Percentiles rank a stretch among this genome's conserved stretches.
Conservation (phyloP, 1,284 basidiomycete genomes). For the Caloboletus inedulis region DNA sequence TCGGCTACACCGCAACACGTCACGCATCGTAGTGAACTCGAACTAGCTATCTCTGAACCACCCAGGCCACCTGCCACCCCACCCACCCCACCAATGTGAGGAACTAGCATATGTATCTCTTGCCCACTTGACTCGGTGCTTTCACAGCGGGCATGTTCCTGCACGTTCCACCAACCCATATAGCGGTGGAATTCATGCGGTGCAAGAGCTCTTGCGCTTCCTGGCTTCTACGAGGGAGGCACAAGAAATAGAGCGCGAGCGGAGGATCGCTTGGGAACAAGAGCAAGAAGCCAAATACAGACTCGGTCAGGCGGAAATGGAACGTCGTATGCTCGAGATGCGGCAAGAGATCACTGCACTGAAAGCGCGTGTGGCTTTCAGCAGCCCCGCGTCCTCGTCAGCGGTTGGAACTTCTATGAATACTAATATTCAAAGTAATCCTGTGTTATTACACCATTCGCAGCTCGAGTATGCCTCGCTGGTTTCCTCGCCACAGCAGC, state of each 20-base stretch:
- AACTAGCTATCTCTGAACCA: conserved; percentile 53
- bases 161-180: conserved; percentile 19
- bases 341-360: conserved; percentile 54
- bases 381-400: conserved; percentile 19
- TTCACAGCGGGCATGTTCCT: conserved; percentile 11
- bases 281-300: conserved; percentile 59
- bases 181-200: conserved; percentile 41
- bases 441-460: conserved; percentile 2
- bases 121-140: neutral
- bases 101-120: neutral
- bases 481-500: conserved; percentile 27
- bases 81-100: conserved; percentile 29
- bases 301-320: conserved; percentile 56
- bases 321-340: conserved; percentile 55
- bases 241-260: conserved; percentile 54
- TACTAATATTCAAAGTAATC: neutral
- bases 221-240: conserved; percentile 52
- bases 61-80: conserved; percentile 35
- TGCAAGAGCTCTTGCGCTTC: conserved; percentile 57
- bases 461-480: conserved; percentile 17
- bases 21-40: conserved; percentile 57
- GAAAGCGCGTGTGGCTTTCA: conserved; percentile 41
- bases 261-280: conserved; percentile 62
- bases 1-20: conserved; percentile 36
- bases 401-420: conserved; percentile 4